Base-by-base conservation (phyloP, 345 rosid species). In the Excoecaria agallocha region DNA sequence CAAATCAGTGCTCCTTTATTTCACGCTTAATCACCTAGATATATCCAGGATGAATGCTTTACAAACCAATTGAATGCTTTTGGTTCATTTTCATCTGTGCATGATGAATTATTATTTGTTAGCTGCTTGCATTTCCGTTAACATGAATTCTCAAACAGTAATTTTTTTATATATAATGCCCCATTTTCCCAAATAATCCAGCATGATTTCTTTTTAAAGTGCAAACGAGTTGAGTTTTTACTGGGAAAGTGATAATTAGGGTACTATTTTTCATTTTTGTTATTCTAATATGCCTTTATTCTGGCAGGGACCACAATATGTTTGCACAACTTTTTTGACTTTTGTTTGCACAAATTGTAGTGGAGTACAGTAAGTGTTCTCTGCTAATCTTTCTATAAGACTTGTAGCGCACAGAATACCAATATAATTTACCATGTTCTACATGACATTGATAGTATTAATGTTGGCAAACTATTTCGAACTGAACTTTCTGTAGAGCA, bases 231-330 rank as follows among this genome's bases (percentile, higher is more conserved):
- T 13, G 38, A 35, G 35, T 38, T 15, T 38, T 62, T 37, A 37
- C 46, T 37, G 1, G 66, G 66, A 37, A 16, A 56, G 25, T 57
- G 61, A 8, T n/a, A 1, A 57, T 22, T 4, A 1, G 4, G 6
- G 43, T 69, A 39, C 19, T 7, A 51, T 39, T 52, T 19, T 52
- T 35, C 56, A 35, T 10, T 25, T 45, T 20, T 37, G 0, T 62
- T 10, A 3, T 17, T 39, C 43, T 73, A 37, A 77, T 66, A 25
- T 43, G 8, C 70, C 30, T 77, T 68, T 0, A 3, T 70, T 72
- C 50, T 56, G 66, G 74, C 89, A 95, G 99, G 99, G 98, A 69
- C 97, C 99, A 1, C 99, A 95, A 76, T 95, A 93, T 76, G 97
- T 91, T 46, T 95, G 99, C 84, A 87, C 96, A 71, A 93, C 93